Base-by-base conservation (phyloP, 371 early-diverging fungal species). In the Mortierella sp. region DNA sequence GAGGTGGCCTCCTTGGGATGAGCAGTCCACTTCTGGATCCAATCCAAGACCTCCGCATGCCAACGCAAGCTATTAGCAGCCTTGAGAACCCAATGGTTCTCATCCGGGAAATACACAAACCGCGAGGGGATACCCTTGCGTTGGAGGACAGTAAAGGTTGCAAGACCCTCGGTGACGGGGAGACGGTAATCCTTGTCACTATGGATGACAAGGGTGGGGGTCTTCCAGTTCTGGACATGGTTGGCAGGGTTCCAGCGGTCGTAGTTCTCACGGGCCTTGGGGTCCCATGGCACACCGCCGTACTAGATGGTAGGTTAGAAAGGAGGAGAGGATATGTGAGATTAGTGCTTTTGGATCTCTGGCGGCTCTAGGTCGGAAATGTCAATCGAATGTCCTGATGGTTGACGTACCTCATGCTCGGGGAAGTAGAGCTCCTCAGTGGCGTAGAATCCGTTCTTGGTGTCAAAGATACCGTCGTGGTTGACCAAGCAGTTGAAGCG, bases 371-470 rank as follows among this genome's bases (percentile, higher is more conserved):
- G 6, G 50, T 16, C 48, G 13, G 31, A 77, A 19, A 6, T 34
- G 24, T 16, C 14, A 69, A n/a, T 44, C 69, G 40, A 72, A 13
- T 9, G 3, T n/a, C 55, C 83, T 91, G 90, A 77, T 1, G 37
- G 10, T 24, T 37, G 40, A 11, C 55, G 51, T 77, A 82, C 82
- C 79, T 96, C 96, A 69, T 88, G 89, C 80, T 97, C 97, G 28
- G 92, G 90, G 89, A 96, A 96, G 82, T 92, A 96, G 50, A 96
- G 90, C 87, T 96, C 96, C 69, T 97, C 97, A 3, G 96, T 95
- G 31, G 93, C 89, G 80, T 94, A 96, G 83, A 92, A 96, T 1
- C 90, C 85, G 79, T 90, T 87, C 40, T 90, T 72, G 8, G 94
- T 90, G 53, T 92, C 91, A 79, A 97, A 96, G 77, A 96, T 91